Evolutionary conservation across 139 green algal genomes (phyloP).

Genomic region (Closterium sp.): DNA sequence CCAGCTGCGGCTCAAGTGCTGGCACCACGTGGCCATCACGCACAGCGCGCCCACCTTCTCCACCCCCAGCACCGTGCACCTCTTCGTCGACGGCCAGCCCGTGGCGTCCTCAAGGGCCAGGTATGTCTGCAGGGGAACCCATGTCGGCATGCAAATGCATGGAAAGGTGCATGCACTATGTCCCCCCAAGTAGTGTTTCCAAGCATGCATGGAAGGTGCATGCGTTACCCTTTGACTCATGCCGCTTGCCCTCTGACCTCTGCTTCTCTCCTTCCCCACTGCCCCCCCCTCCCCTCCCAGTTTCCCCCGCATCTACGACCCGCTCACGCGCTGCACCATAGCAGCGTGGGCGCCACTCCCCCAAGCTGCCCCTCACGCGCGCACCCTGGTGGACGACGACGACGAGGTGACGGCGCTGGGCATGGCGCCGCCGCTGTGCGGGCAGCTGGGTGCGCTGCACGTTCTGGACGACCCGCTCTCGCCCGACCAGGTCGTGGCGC

Average conservation of each 20-base stretch:
- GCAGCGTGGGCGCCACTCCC: conserved; percentile 1
- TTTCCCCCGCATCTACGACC: conserved; percentile 39
- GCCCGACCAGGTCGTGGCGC: conserved; percentile 5
- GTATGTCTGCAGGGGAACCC: background rate
- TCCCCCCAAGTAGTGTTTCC: too few relatives aligned
- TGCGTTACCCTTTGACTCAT: background rate
- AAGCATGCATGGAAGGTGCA: background rate
- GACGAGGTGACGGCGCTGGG: background rate
- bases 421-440: conserved; percentile 21
- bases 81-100: conserved; percentile 16
- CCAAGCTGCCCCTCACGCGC: background rate
- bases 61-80: background rate
- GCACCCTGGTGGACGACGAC: background rate
- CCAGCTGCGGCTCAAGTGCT: conserved; percentile 21
- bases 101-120: background rate
- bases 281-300: background rate
- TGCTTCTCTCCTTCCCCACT: background rate
- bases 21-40: conserved; percentile 25
- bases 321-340: conserved; percentile 34
- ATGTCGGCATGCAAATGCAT: too few relatives aligned
- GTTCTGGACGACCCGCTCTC: conserved; percentile 39
- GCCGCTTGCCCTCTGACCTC: background rate
- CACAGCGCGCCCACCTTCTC: background rate
- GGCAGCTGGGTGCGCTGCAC: conserved; percentile 32
- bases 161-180: too few relatives aligned